Evolutionary conservation across 208 protist species (phyloP), one percentile per base, ranked within the genome.

Genomic region (Leishmania turanica): DNA sequence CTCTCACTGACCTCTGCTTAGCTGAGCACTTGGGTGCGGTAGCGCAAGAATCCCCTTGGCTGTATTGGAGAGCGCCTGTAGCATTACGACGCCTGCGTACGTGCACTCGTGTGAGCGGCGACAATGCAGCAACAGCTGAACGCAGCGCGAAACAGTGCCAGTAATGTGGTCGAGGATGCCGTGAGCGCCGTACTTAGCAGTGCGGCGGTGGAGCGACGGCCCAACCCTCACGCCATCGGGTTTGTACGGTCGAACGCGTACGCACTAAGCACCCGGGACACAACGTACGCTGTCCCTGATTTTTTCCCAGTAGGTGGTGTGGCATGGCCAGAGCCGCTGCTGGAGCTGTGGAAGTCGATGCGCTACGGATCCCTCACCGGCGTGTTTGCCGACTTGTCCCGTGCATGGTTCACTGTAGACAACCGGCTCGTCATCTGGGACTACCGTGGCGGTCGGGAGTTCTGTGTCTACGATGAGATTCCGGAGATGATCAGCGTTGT

Each of bases 371-470:
- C 91, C 24, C 85, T 93, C 40, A 88, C 91, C 42, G 95, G 95
- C 72, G 79, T 97, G 31, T 98, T 98, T 79, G 84, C 93, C 45
- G 68, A 77, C 19, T 74, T 98, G 21, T 92, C 84, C 21, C 92
- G 95, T 37, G 91, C 90, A n/a, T 98, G 93, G 93, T 89, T 97
- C 77, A 95, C 92, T 15, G 90, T 95, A 11, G 95, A 98, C 84
- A 95, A 96, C 86, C 87, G 93, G 79, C 76, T 98, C 4, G 79
- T 96, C 24, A 77, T 97, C 24, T 98, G 95, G 92, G 92, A 97
- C 77, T 98, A 92, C 84, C 87, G 91, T 53, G 88, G 89, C 19
- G 90, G 89, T 13, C 86, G 87, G 21, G 91, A 98, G 85, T 95
- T 96, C 74, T 85, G 86, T n/a, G 76, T 94, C 37, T 98, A 88